These are phyloP conservation scores for Dactylellina sp. DNA, from an alignment of 2,329 filamentous ascomycete genomes.

Conservation along the genomic window DNA sequence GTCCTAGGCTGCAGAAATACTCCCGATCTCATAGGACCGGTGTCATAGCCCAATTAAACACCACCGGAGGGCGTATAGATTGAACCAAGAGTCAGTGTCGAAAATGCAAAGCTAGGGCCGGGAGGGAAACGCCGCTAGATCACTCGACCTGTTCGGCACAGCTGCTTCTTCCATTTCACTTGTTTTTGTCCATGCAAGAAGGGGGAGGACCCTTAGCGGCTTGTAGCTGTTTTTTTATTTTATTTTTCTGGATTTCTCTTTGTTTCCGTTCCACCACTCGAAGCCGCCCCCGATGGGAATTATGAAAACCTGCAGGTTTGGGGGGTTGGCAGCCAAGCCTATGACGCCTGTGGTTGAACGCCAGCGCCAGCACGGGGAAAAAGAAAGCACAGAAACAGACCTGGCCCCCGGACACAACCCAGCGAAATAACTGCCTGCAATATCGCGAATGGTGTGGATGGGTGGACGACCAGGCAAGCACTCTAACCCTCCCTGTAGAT, in stretches of 20 bases:
- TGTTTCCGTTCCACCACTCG: slow-evolving; percentile 26
- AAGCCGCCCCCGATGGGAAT: slow-evolving; percentile 40
- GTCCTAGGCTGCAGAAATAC: slow-evolving; percentile 55
- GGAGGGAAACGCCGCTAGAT: slow-evolving; percentile 41
- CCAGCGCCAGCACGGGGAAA: slow-evolving; percentile 21
- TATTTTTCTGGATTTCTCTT: slow-evolving; percentile 15
- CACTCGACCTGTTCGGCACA: slow-evolving; percentile 25
- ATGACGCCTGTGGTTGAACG: slow-evolving; percentile 42
- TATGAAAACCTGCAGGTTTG: slow-evolving; percentile 53
- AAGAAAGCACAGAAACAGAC: slow-evolving; percentile 9
- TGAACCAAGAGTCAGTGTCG: slow-evolving; percentile 21
- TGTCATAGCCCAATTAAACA: slow-evolving; percentile 47
- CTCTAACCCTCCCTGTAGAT: slow-evolving; percentile 3
- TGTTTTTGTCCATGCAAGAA: slow-evolving; percentile 41
- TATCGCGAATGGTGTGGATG: background rate
- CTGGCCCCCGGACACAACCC: slow-evolving; percentile 15
- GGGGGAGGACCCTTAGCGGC: slow-evolving; percentile 29
- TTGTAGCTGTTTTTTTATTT: slow-evolving; percentile 3
- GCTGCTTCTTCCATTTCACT: slow-evolving; percentile 13
- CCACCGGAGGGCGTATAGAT: slow-evolving; percentile 25
- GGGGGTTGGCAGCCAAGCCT: slow-evolving; percentile 46
- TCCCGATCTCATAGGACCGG: slow-evolving; percentile 47
- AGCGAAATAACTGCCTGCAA: background rate
- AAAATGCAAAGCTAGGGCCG: slow-evolving; percentile 47
- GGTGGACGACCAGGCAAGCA: slow-evolving; percentile 7